These are phyloP conservation scores for Dillenia suffruticosa DNA, from an alignment of 164 flowering plant genomes.

Conservation along the genomic window DNA sequence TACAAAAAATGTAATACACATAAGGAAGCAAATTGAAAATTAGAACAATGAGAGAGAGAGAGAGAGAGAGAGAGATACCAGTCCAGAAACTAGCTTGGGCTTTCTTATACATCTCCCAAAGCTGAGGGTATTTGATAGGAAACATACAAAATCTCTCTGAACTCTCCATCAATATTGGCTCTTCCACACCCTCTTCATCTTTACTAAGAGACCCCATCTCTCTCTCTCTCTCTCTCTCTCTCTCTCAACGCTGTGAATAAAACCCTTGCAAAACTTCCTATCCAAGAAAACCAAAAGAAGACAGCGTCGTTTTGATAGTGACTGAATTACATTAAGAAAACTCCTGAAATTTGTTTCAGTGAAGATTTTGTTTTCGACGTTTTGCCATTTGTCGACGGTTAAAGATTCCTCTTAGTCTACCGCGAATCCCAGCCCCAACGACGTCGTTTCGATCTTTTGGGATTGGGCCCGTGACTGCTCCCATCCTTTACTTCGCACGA, in stretches of 20 bases:
- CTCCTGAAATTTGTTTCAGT: no score
- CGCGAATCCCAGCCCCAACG: no score
- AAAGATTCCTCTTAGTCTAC: background rate
- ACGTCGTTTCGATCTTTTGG: no score
- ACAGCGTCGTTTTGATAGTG: background rate
- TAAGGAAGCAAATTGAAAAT: background rate
- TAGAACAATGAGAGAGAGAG: background rate
- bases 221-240: background rate
- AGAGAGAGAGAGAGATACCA: constrained; percentile 26
- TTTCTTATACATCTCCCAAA: constrained; percentile 98
- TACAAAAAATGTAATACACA: no score
- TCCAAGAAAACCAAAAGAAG: background rate
- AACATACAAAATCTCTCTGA: constrained; percentile 75
- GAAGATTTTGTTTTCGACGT: no score
- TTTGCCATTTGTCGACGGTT: background rate
- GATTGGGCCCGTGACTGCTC: no score
- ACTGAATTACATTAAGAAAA: background rate
- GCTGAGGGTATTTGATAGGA: constrained; percentile 54
- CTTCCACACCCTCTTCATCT: constrained; percentile 33
- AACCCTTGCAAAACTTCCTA: constrained; percentile 37
- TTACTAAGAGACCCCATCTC: constrained; percentile 53
- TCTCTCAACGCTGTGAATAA: background rate
- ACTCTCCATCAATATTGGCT: constrained; percentile 53
- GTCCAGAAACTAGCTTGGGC: constrained; percentile 86
- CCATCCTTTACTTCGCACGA: no score